Conservation (phyloP, 2,329 filamentous ascomycete genomes). For the Sclerotinia spermophila region DNA sequence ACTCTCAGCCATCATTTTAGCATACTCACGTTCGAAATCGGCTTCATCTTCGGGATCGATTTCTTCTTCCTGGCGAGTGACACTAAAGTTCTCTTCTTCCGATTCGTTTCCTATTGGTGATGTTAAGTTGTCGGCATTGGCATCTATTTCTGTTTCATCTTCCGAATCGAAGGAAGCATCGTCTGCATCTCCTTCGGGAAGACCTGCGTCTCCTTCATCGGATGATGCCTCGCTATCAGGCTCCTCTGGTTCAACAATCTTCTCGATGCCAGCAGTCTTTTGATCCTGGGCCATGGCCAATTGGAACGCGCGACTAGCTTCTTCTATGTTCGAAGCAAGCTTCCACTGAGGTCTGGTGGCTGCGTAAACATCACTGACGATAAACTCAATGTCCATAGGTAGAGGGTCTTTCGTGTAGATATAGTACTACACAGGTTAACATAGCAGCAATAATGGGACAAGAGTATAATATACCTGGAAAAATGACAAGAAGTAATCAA, state of each 20-base stretch:
- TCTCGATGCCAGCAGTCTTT: constrained; percentile 71
- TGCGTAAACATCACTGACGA: constrained; percentile 87
- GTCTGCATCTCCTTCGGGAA: constrained; percentile 47
- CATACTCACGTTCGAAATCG: constrained; percentile 96
- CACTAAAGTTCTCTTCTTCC: constrained; percentile 82
- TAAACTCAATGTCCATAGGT: constrained; percentile 96
- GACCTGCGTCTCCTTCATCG: constrained; percentile 63
- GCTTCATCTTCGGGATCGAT: constrained; percentile 92
- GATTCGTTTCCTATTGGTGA: constrained; percentile 59
- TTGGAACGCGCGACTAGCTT: constrained; percentile 79
- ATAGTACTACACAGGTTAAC: constrained; percentile 66
- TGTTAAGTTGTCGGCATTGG: constrained; percentile 49
- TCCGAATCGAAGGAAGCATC: constrained; percentile 46
- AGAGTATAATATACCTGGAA: constrained; percentile 60
- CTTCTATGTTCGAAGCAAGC: constrained; percentile 72
- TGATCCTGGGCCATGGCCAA: constrained; percentile 89
- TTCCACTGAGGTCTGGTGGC: constrained; percentile 91
- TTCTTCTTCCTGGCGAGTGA: constrained; percentile 85
- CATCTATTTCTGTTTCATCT: constrained; percentile 51
- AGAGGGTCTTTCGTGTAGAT: constrained; percentile 83
- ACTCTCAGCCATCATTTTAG: constrained; percentile 97
- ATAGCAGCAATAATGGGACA: constrained; percentile 23
- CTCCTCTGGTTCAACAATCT: constrained; percentile 67
- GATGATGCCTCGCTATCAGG: constrained; percentile 66
- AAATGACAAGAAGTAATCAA: constrained; percentile 96